Conservation (phyloP, 768 basidiomycete species). For the Pholiota microspora region DNA sequence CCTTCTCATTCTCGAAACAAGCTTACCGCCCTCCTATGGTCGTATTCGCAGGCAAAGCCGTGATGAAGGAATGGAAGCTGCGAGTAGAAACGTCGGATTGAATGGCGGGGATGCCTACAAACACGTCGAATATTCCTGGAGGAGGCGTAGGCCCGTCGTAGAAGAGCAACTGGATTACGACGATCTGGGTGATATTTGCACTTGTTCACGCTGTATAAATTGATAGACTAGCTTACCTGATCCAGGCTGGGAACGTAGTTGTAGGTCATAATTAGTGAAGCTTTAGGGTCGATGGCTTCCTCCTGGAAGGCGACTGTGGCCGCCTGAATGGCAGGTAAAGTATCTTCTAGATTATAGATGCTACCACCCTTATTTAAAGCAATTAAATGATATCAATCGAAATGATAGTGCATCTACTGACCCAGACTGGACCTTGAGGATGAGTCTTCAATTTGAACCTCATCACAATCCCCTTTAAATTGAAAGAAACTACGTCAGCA, state of each 20-base stretch:
- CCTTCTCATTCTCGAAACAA: background rate
- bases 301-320: conserved; percentile 41
- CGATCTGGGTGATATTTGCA: conserved; percentile 13
- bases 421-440: conserved; percentile 34
- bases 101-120: conserved; percentile 40
- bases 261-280: conserved; percentile 45
- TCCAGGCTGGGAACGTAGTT: conserved; percentile 33
- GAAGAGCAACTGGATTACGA: conserved; percentile 39
- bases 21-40: conserved; percentile 26
- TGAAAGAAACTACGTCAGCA: background rate
- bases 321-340: conserved; percentile 24
- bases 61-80: conserved; percentile 40
- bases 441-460: conserved; percentile 42
- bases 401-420: background rate
- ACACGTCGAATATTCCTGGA: conserved; percentile 48
- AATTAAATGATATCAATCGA: background rate
- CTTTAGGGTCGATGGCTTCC: conserved; percentile 50
- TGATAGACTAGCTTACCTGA: conserved; percentile 10
- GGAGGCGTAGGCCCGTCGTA: conserved; percentile 56
- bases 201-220: background rate
- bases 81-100: conserved; percentile 37
- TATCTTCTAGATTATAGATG: conserved; percentile 28
- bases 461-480: conserved; percentile 42
- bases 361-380: conserved; percentile 43
- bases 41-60: conserved; percentile 31